Conservation (phyloP, 2,329 filamentous ascomycete species). For the Penicillium sp. region DNA sequence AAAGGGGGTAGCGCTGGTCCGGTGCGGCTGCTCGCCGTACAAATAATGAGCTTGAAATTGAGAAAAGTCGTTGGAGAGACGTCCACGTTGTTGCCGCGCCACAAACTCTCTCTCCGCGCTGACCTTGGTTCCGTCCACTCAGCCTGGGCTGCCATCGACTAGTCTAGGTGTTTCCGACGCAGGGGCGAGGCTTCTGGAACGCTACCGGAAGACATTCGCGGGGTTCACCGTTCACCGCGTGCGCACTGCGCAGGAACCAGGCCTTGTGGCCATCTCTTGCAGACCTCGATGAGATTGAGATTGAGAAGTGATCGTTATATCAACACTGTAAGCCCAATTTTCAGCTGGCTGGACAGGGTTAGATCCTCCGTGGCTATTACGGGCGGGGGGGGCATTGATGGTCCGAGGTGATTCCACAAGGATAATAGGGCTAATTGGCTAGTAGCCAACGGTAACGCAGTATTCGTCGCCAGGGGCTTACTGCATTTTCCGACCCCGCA, state of each 20-base stretch:
- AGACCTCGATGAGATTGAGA: background rate
- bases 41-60: background rate
- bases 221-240: no score
- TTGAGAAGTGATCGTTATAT: background rate
- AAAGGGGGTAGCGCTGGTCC: background rate
- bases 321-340: background rate
- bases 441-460: constrained; percentile 3
- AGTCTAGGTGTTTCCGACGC: constrained; percentile 4
- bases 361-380: constrained; percentile 8
- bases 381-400: background rate
- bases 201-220: constrained; percentile 15
- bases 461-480: background rate
- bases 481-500: background rate
- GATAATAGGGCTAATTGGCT: background rate
- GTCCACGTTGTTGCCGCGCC: constrained; percentile 3
- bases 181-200: constrained; percentile 19
- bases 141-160: background rate
- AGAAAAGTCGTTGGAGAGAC: background rate
- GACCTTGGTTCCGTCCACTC: constrained; percentile 4
- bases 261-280: background rate
- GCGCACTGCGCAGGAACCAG: background rate
- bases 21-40: background rate
- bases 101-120: constrained; percentile 12
- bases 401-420: background rate
- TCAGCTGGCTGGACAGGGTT: background rate